Evolutionary conservation across 352 stramenopile species (phyloP).

Genomic region (Globisporangium uncinulatum): DNA sequence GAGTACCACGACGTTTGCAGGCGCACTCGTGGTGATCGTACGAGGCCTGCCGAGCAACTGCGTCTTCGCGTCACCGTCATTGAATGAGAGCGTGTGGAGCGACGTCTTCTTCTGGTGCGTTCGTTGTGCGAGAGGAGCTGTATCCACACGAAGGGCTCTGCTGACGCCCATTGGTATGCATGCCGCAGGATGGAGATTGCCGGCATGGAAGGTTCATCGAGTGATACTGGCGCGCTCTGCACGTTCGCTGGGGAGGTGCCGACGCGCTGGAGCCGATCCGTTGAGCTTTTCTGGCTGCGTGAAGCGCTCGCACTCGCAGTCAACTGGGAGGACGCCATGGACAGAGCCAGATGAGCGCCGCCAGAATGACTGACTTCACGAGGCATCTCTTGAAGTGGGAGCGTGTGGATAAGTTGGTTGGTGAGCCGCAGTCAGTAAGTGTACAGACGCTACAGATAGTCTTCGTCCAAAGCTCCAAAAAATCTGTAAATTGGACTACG

Average conservation of each 20-base stretch:
- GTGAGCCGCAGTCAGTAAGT: too few relatives aligned
- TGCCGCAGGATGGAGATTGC: slow-evolving; percentile 1
- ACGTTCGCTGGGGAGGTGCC: not conserved
- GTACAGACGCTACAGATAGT: too few relatives aligned
- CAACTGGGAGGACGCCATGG: slow-evolving; percentile 2
- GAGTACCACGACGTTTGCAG: not conserved
- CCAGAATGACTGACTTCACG: too few relatives aligned
- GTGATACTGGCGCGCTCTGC: not conserved
- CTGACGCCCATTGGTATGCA: not conserved
- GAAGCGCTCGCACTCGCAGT: slow-evolving; percentile 3
- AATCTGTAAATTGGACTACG: too few relatives aligned
- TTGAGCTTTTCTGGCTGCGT: slow-evolving; percentile 2
- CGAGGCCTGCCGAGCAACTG: not conserved
- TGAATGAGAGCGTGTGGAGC: slow-evolving; percentile 1
- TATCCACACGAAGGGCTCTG: too few relatives aligned
- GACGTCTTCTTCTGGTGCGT: slow-evolving; percentile 12
- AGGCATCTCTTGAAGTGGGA: too few relatives aligned
- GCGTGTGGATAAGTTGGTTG: too few relatives aligned
- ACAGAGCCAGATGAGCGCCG: too few relatives aligned
- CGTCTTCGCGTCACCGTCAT: not conserved
- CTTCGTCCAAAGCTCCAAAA: too few relatives aligned
- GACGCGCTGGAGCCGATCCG: not conserved
- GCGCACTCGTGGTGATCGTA: slow-evolving; percentile 1
- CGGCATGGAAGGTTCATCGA: not conserved
- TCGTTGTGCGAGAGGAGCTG: too few relatives aligned